Percentiles rank a stretch among this genome's conserved stretches.
phyloP scores from a whole-genome alignment of 306 rosid genomes.

The Alnus rubra region DNA sequence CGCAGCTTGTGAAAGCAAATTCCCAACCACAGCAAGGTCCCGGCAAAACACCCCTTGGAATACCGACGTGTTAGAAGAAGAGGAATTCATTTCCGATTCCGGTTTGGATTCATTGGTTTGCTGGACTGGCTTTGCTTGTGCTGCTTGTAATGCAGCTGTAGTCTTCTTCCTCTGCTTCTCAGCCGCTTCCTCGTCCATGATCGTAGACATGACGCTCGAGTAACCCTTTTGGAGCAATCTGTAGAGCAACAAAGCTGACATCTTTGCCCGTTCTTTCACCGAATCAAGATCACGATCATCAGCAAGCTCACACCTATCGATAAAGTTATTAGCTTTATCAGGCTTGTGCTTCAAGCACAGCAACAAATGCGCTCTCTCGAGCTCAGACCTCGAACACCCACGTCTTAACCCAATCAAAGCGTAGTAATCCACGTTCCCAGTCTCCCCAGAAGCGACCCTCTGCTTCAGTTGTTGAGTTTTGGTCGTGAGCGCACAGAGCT shows the following conservation, averaged over 20 bases:
- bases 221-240: slow-evolving; percentile 91
- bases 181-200: slow-evolving; percentile 72
- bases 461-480: slow-evolving; percentile 69
- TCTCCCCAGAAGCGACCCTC: slow-evolving; percentile 72
- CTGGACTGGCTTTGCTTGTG: slow-evolving; percentile 42
- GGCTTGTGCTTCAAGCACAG: slow-evolving; percentile 82
- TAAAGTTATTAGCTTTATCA: slow-evolving; percentile 64
- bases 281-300: slow-evolving; percentile 75
- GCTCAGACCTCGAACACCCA: slow-evolving; percentile 84
- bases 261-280: slow-evolving; percentile 69
- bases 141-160: slow-evolving; percentile 51
- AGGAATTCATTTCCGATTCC: slow-evolving; percentile 32
- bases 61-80: slow-evolving; percentile 37
- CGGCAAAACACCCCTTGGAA: slow-evolving; percentile 94
- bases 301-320: slow-evolving; percentile 76
- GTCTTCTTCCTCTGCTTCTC: slow-evolving; percentile 70
- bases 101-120: slow-evolving; percentile 37
- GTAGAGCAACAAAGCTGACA: slow-evolving; percentile 73
- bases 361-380: slow-evolving; percentile 77
- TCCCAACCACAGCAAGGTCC: slow-evolving; percentile 80
- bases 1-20: slow-evolving; percentile 70
- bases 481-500: slow-evolving; percentile 58
- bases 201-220: slow-evolving; percentile 53
- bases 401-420: slow-evolving; percentile 77
- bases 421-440: slow-evolving; percentile 71